Conservation (phyloP, 2,329 filamentous ascomycete genomes). For the Fusarium nematophilum region DNA sequence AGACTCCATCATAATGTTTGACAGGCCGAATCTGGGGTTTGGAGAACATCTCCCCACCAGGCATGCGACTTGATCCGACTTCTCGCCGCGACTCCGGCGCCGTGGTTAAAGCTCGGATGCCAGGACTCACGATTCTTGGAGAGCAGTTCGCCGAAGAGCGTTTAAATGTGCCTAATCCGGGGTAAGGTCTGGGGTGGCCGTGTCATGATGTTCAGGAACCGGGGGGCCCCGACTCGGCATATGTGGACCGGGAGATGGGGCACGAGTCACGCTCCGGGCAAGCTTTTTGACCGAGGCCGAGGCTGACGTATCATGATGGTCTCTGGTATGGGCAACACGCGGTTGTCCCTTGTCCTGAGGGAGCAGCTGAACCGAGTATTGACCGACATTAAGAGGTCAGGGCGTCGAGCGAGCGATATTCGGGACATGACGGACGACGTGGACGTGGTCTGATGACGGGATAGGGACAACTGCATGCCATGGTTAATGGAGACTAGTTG, state of each 20-base stretch:
- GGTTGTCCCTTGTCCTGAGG: too few relatives aligned
- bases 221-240: slow-evolving; percentile 9
- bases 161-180: slow-evolving; percentile 34
- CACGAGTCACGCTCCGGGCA: slow-evolving; percentile 10
- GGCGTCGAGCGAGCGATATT: too few relatives aligned
- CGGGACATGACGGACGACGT: too few relatives aligned
- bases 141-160: slow-evolving; percentile 10
- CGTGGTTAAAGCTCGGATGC: slow-evolving; percentile 11
- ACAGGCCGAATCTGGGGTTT: slow-evolving; percentile 24
- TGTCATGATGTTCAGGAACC: background rate
- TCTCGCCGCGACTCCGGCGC: background rate
- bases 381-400: background rate
- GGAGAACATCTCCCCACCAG: slow-evolving; percentile 4
- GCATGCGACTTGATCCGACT: slow-evolving; percentile 9
- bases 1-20: slow-evolving; percentile 9
- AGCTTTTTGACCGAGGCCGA: background rate
- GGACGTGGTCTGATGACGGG: too few relatives aligned
- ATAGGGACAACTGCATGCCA: too few relatives aligned
- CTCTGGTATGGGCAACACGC: too few relatives aligned
- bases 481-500: too few relatives aligned
- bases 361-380: background rate
- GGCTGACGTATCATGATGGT: background rate
- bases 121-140: background rate
- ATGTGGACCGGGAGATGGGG: slow-evolving; percentile 19
- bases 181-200: slow-evolving; percentile 3